Conservation (phyloP, 2,329 filamentous ascomycete species). For the Aspergillus sp. region DNA sequence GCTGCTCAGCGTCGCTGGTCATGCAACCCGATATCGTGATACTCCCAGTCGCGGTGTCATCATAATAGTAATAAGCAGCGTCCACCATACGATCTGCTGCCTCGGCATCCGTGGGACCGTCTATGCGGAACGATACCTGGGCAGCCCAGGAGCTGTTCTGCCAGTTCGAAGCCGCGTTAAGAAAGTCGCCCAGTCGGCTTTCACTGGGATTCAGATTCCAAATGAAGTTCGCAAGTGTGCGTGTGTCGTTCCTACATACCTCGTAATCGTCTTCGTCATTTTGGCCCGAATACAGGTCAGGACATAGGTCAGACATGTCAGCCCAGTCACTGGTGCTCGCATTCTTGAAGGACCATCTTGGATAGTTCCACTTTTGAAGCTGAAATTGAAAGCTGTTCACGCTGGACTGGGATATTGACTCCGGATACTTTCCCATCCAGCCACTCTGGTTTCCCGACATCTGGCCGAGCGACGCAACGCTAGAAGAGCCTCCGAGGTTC, state of each 20-base stretch:
- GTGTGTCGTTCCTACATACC: no score
- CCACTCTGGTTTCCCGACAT: no score
- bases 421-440: no score
- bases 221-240: background rate
- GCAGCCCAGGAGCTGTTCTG: background rate
- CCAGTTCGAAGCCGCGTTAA: background rate
- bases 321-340: background rate
- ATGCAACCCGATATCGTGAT: background rate
- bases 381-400: no score
- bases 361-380: background rate
- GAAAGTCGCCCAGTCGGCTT: background rate
- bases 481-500: background rate
- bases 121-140: background rate
- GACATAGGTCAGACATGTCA: background rate
- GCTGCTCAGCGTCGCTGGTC: background rate
- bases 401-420: no score
- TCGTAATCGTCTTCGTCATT: no score
- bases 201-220: background rate
- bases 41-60: no score
- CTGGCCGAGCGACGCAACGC: no score
- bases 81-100: no score
- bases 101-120: no score
- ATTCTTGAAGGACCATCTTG: background rate
- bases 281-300: no score
- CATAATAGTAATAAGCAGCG: no score